These are phyloP conservation scores for Kitagawia praeruptora DNA, from an alignment of 129 eudicot species.

Conservation along the genomic window DNA sequence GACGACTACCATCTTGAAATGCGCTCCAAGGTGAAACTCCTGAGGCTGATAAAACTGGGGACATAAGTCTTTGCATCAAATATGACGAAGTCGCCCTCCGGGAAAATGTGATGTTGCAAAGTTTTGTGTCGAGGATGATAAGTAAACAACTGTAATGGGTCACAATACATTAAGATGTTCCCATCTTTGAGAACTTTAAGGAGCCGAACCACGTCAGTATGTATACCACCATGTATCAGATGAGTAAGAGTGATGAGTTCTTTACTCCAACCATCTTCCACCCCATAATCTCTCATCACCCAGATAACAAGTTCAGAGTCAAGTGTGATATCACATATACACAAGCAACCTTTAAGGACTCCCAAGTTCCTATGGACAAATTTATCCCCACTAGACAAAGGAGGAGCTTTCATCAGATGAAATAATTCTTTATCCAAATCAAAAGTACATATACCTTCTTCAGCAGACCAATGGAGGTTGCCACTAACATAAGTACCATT, in stretches of 20 bases:
- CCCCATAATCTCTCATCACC: slow-evolving; percentile 28
- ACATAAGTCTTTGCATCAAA: not conserved
- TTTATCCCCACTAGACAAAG: not conserved
- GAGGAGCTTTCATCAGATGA: slow-evolving; percentile 7
- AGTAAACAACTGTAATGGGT: not conserved
- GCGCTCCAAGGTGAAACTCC: not conserved
- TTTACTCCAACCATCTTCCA: no score
- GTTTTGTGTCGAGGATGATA: not conserved
- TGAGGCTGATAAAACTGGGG: not conserved
- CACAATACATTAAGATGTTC: not conserved
- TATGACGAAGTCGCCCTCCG: not conserved
- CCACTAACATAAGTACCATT: not conserved
- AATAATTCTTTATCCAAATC: slow-evolving; percentile 25
- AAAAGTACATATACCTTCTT: slow-evolving; percentile 15
- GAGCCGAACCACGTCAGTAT: not conserved
- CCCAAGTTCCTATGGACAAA: slow-evolving; percentile 7
- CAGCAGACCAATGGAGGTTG: slow-evolving; percentile 23
- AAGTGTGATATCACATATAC: slow-evolving; percentile 21
- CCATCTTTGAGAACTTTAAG: slow-evolving; percentile 8
- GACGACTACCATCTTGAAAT: not conserved
- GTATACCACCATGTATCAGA: not conserved
- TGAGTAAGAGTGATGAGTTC: not conserved
- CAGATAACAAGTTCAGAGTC: slow-evolving; percentile 29
- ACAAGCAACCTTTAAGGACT: slow-evolving; percentile 30
- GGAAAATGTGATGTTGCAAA: not conserved